Percentiles rank a stretch among this genome's conserved stretches.
Evolutionary conservation across 352 stramenopile species (phyloP).

Genomic region (Peronosclerospora sorghi): DNA sequence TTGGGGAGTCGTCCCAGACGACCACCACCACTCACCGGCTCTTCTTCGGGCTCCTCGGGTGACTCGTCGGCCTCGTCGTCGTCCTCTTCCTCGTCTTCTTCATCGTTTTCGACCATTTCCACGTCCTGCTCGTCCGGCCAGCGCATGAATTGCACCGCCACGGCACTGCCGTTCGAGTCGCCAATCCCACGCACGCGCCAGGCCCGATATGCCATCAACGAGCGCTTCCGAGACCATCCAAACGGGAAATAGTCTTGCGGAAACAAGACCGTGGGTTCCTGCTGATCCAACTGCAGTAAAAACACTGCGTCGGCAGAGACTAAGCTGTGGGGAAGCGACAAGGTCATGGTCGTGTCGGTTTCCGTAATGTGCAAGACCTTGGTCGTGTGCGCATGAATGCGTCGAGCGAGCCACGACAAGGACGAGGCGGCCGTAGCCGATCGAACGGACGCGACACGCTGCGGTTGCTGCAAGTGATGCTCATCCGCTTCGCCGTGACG

Average conservation of each 20-base stretch:
- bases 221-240: constrained; percentile 30
- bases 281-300: constrained; percentile 32
- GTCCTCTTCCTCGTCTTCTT: constrained; percentile 32
- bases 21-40: constrained; percentile 25
- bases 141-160: constrained; percentile 54
- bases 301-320: constrained; percentile 44
- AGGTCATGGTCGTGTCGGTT: constrained; percentile 42
- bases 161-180: constrained; percentile 34
- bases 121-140: constrained; percentile 36
- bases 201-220: constrained; percentile 49
- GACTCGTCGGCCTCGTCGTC: constrained; percentile 26
- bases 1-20: constrained; percentile 12
- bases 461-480: constrained; percentile 26
- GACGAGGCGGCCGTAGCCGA: constrained; percentile 20
- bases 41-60: constrained; percentile 38
- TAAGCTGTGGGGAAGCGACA: constrained; percentile 46
- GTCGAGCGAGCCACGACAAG: constrained; percentile 38
- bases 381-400: constrained; percentile 41
- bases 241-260: constrained; percentile 57
- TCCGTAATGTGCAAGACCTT: constrained; percentile 49
- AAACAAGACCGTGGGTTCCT: constrained; percentile 29
- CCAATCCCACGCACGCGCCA: constrained; percentile 45
- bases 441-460: constrained; percentile 20
- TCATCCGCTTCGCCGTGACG: constrained; percentile 30
- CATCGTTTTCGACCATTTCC: constrained; percentile 23